phyloP scores from a whole-genome alignment of 495 filamentous ascomycete genomes.

The Aspergillus egyptiacus region DNA sequence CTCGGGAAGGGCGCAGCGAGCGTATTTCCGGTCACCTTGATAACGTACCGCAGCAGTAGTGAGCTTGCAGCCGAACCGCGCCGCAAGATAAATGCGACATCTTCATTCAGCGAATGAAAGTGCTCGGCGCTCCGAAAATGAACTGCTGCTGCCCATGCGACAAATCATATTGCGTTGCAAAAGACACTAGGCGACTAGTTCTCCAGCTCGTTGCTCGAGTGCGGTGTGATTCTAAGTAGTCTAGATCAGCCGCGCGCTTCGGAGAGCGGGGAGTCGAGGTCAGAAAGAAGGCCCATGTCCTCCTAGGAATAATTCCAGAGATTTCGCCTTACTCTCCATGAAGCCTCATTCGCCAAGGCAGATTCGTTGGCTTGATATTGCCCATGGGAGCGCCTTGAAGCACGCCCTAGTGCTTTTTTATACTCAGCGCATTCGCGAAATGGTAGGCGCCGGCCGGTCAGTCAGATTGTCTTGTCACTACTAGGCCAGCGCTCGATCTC shows the following conservation, averaged over 20 bases:
- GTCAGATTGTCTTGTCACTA: not conserved
- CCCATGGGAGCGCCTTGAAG: conserved; percentile 1
- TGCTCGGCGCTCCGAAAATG: not conserved
- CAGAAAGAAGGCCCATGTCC: not conserved
- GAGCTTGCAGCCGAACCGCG: not conserved
- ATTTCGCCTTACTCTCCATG: not conserved
- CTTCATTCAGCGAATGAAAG: not conserved
- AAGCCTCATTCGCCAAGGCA: not conserved
- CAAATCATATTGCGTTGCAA: not conserved
- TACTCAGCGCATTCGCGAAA: not conserved
- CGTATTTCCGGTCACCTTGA: too few species aligned
- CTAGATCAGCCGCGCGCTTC: conserved; percentile 11
- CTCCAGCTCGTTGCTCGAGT: conserved; percentile 9
- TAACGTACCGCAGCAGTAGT: too few species aligned
- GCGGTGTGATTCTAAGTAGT: conserved; percentile 8
- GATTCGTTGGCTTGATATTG: not conserved
- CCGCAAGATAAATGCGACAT: not conserved
- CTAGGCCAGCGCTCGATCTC: too few species aligned
- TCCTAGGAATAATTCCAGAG: not conserved
- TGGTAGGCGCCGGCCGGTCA: conserved; percentile 1
- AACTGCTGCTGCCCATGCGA: not conserved
- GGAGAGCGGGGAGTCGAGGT: not conserved
- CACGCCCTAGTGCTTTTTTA: not conserved
- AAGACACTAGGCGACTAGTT: not conserved
- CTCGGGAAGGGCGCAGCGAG: too few species aligned